phyloP scores from a whole-genome alignment of 2,329 filamentous ascomycete species.

The Didymella arachidicola region DNA sequence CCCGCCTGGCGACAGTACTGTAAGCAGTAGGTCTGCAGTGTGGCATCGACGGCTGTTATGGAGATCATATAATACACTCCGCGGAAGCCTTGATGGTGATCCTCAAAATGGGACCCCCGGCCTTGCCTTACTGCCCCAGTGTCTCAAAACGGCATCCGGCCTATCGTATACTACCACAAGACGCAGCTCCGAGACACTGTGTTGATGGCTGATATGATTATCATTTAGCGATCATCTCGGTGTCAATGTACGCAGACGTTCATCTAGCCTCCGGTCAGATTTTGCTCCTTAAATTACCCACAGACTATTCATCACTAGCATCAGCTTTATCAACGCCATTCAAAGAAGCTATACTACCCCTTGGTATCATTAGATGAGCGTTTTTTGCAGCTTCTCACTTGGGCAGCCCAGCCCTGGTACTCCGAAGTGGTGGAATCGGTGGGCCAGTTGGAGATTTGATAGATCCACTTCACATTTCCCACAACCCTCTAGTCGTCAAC shows the following conservation, averaged over 20 bases:
- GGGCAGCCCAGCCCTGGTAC: background rate
- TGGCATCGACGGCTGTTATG: background rate
- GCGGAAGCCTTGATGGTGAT: background rate
- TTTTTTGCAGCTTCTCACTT: too few relatives aligned
- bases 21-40: background rate
- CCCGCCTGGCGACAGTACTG: background rate
- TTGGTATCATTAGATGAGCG: too few relatives aligned
- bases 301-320: background rate
- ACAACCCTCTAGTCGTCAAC: background rate
- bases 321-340: background rate
- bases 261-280: background rate
- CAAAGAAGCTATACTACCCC: too few relatives aligned
- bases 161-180: background rate
- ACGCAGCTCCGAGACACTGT: background rate
- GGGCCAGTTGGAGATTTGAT: background rate
- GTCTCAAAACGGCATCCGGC: background rate
- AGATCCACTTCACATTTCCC: slow-evolving; percentile 1
- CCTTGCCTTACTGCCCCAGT: background rate
- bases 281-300: background rate
- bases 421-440: background rate
- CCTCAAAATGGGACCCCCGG: background rate
- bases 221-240: background rate
- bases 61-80: background rate
- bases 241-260: background rate
- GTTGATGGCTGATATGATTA: slow-evolving; percentile 13